phyloP scores from a whole-genome alignment of 2,329 filamentous ascomycete genomes.

The Gliomastix tumulicola region DNA sequence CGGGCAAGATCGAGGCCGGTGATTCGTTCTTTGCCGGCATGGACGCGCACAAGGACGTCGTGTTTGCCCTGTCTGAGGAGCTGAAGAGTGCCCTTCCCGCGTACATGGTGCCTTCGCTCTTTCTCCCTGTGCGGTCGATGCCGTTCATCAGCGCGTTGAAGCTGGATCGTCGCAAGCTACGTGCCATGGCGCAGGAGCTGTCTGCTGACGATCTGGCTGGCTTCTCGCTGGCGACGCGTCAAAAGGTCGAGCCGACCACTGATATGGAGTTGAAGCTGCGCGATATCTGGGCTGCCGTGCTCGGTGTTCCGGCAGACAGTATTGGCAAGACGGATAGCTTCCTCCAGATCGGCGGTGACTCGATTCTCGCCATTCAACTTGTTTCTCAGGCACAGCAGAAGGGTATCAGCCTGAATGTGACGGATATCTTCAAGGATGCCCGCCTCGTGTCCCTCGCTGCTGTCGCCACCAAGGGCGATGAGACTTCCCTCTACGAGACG shows the following conservation, averaged over 20 bases:
- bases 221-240: neutral
- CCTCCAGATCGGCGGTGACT: conserved; percentile 9
- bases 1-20: neutral
- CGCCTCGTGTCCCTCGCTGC: neutral
- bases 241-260: conserved; percentile 1
- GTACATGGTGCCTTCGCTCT: conserved; percentile 9
- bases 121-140: conserved; percentile 6
- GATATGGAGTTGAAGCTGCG: conserved; percentile 6
- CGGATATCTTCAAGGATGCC: conserved; percentile 1
- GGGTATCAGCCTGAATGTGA: neutral
- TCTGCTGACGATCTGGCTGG: neutral
- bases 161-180: conserved; percentile 8
- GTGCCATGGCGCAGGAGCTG: conserved; percentile 14
- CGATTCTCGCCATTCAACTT: conserved; percentile 9
- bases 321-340: conserved; percentile 7
- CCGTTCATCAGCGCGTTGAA: conserved; percentile 12
- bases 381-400: neutral
- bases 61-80: neutral
- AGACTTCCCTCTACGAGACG: neutral
- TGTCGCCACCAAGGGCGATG: neutral
- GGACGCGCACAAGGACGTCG: neutral
- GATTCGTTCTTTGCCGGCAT: neutral
- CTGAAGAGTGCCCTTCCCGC: conserved; percentile 4
- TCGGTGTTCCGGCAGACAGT: neutral
- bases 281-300: conserved; percentile 4